These are phyloP conservation scores for Boletus subparvulus DNA, from an alignment of 768 basidiomycete species.

Conservation along the genomic window DNA sequence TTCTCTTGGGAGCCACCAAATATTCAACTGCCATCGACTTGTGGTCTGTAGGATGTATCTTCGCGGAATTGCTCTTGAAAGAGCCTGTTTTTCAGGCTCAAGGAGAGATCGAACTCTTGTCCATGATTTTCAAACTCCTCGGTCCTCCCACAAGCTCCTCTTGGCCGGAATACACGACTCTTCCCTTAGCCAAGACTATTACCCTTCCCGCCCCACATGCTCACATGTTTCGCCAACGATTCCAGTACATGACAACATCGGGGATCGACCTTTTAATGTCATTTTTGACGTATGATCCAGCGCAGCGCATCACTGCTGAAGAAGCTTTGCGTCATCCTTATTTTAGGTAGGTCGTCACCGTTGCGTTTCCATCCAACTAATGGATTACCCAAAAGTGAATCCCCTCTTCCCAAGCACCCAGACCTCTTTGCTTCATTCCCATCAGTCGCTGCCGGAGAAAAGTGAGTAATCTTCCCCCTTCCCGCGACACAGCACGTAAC, in stretches of 20 bases:
- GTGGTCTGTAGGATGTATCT: conserved; percentile 99
- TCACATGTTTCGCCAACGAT: conserved; percentile 78
- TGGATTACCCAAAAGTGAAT: conserved; percentile 56
- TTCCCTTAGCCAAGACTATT: conserved; percentile 82
- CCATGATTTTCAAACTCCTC: conserved; percentile 92
- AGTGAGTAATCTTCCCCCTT: conserved; percentile 44
- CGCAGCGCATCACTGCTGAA: conserved; percentile 80
- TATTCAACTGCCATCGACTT: conserved; percentile 96
- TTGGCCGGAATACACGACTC: conserved; percentile 81
- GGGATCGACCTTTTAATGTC: conserved; percentile 84
- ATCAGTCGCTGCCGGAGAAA: conserved; percentile 94
- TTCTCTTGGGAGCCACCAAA: conserved; percentile 86
- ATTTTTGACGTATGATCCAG: conserved; percentile 88
- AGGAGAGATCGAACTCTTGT: conserved; percentile 87
- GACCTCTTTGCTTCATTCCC: conserved; percentile 96
- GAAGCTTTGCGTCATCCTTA: conserved; percentile 91
- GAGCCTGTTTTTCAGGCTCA: conserved; percentile 99
- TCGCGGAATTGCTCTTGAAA: conserved; percentile 91
- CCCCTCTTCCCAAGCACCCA: conserved; percentile 93
- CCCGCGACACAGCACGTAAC: conserved; percentile 1
- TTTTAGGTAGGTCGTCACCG: conserved; percentile 58
- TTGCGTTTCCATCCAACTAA: not conserved
- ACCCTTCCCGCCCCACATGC: conserved; percentile 72
- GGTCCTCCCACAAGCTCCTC: conserved; percentile 85
- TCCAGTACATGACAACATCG: conserved; percentile 77